Evolutionary conservation across 108 stramenopile species (phyloP).

Genomic region (Nitzschia sp.): DNA sequence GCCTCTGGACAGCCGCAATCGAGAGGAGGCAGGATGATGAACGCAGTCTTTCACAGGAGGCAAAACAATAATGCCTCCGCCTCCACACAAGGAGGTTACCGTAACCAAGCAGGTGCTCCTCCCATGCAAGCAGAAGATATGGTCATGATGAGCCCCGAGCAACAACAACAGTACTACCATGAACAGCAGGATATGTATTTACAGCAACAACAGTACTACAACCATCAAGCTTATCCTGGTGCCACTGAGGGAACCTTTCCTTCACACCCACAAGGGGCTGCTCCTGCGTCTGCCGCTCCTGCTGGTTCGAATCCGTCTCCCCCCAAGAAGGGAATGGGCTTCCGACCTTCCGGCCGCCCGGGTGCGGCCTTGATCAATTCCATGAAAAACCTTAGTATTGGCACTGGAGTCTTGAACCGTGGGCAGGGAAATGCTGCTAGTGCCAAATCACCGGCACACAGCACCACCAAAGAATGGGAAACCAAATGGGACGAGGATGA

Average conservation of each 20-base stretch:
- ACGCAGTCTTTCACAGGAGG: constrained; percentile 11
- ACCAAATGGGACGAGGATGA: constrained; percentile 53
- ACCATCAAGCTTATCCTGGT: constrained; percentile 19
- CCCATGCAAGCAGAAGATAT: constrained; percentile 18
- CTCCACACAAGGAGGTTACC: neutral
- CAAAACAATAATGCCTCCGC: constrained; percentile 1
- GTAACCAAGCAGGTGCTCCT: constrained; percentile 7
- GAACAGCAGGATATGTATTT: constrained; percentile 15
- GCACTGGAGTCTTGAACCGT: constrained; percentile 19
- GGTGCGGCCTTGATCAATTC: constrained; percentile 44
- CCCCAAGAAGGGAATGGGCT: constrained; percentile 8
- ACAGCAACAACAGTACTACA: constrained; percentile 28
- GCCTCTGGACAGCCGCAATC: neutral
- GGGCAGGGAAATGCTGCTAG: neutral
- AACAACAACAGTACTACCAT: constrained; percentile 30
- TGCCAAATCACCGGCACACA: constrained; percentile 5
- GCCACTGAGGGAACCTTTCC: neutral
- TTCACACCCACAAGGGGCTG: neutral
- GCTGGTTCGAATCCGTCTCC: neutral
- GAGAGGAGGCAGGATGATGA: constrained; percentile 17
- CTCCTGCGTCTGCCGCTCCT: neutral
- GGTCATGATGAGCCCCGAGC: constrained; percentile 20
- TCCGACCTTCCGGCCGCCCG: constrained; percentile 12
- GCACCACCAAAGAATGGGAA: constrained; percentile 46
- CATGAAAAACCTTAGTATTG: constrained; percentile 45